Conservation (phyloP, 1,284 basidiomycete species). For the Papiliotrema laurentii region DNA sequence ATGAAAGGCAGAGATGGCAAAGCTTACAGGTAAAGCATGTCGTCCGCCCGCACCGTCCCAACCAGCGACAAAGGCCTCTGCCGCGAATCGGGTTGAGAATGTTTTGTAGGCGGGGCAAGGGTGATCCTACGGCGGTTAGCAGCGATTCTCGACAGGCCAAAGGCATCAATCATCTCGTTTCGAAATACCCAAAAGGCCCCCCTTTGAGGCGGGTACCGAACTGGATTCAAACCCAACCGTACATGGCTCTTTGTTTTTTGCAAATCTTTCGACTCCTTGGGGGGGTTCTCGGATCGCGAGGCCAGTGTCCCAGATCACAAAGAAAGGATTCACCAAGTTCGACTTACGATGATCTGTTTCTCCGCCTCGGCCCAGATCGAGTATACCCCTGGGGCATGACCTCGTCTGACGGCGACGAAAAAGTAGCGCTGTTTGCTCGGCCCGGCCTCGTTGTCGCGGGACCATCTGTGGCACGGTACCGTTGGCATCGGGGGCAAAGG, state of each 20-base stretch:
- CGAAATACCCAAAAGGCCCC: too few relatives aligned
- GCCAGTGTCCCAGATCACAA: too few relatives aligned
- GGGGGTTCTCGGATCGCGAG: too few relatives aligned
- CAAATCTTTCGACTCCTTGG: too few relatives aligned
- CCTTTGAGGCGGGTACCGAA: too few relatives aligned
- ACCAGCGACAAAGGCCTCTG: conserved; percentile 28
- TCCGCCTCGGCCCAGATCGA: conserved; percentile 26
- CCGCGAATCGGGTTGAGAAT: conserved; percentile 30
- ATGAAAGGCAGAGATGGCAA: background rate
- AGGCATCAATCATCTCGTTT: too few relatives aligned
- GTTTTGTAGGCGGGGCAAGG: conserved; percentile 25
- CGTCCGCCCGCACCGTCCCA: conserved; percentile 32
- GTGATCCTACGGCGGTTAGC: too few relatives aligned
- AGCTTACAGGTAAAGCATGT: conserved; percentile 30
- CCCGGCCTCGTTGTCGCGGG: background rate
- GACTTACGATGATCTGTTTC: conserved; percentile 27
- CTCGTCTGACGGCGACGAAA: conserved; percentile 27
- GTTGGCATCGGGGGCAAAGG: conserved; percentile 18
- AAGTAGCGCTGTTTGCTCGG: conserved; percentile 14
- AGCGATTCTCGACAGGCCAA: too few relatives aligned
- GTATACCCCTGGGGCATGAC: conserved; percentile 23
- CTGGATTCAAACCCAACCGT: too few relatives aligned
- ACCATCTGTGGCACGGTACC: conserved; percentile 1
- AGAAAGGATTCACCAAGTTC: background rate
- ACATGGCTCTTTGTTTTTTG: too few relatives aligned